These are phyloP conservation scores for Soucietia sequanensis DNA, from an alignment of 805 yeast species.

Conservation along the genomic window DNA sequence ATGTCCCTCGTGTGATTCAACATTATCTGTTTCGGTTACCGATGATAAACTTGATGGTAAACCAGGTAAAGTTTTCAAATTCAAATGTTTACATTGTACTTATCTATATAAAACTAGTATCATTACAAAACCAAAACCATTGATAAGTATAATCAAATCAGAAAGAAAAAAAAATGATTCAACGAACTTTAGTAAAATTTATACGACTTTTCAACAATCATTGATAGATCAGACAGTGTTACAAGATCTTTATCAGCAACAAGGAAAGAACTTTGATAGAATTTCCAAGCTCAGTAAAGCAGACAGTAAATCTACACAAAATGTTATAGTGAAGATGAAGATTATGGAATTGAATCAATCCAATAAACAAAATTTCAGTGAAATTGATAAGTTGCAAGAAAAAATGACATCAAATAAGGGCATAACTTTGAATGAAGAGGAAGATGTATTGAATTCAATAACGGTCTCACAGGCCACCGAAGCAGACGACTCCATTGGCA, in stretches of 20 bases:
- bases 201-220: background rate
- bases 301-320: background rate
- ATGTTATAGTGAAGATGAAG: background rate
- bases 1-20: constrained; percentile 35
- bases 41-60: constrained; percentile 11
- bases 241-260: background rate
- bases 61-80: constrained; percentile 35
- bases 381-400: background rate
- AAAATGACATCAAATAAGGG: background rate
- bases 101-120: constrained; percentile 36
- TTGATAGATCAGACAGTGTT: constrained; percentile 4
- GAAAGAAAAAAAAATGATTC: constrained; percentile 1
- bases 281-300: background rate
- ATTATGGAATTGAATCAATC: background rate
- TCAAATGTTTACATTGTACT: constrained; percentile 35
- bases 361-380: constrained; percentile 1
- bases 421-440: constrained; percentile 1
- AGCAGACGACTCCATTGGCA: background rate
- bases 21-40: constrained; percentile 19
- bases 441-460: constrained; percentile 8
- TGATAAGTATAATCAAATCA: constrained; percentile 20
- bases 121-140: constrained; percentile 41
- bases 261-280: background rate
- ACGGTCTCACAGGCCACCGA: constrained; percentile 1
- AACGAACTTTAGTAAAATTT: too few species aligned